phyloP scores from a whole-genome alignment of 1,284 basidiomycete species.

The Leccinum huronense region DNA sequence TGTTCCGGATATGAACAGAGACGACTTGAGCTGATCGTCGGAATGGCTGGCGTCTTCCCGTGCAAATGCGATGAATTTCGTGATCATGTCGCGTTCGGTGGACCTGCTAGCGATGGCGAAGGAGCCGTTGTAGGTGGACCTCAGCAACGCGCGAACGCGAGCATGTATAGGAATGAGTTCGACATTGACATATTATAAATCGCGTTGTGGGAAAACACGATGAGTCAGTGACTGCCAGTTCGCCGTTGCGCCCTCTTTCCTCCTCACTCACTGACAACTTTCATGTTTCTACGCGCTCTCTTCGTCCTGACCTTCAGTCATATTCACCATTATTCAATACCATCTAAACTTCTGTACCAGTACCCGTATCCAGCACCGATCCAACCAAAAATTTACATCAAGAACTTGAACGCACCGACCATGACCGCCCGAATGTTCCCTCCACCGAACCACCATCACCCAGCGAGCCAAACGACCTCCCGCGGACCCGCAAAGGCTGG shows the following conservation, averaged over 20 bases:
- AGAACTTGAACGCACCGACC: conserved; percentile 29
- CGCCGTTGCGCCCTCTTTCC: background rate
- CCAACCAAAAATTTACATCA: conserved; percentile 35
- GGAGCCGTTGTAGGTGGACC: conserved; percentile 59
- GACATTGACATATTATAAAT: no score
- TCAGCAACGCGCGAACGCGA: conserved; percentile 65
- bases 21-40: conserved; percentile 31
- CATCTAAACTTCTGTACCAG: conserved; percentile 75
- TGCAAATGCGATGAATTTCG: conserved; percentile 50
- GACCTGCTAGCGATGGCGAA: conserved; percentile 62
- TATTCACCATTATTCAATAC: conserved; percentile 58
- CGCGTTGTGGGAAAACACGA: conserved; percentile 15
- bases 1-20: conserved; percentile 74
- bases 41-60: conserved; percentile 36
- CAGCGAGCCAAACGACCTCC: conserved; percentile 50
- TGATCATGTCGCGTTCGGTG: conserved; percentile 54
- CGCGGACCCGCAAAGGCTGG: conserved; percentile 77
- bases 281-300: conserved; percentile 64
- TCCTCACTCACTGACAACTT: background rate
- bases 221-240: no score
- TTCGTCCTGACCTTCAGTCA: conserved; percentile 76
- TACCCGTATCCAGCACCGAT: conserved; percentile 52
- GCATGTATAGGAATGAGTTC: conserved; percentile 56
- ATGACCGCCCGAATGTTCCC: conserved; percentile 30
- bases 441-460: conserved; percentile 26